Base-by-base conservation (phyloP, 2,329 filamentous ascomycete genomes). In the Ophiocordyceps camponoti-saundersi region DNA sequence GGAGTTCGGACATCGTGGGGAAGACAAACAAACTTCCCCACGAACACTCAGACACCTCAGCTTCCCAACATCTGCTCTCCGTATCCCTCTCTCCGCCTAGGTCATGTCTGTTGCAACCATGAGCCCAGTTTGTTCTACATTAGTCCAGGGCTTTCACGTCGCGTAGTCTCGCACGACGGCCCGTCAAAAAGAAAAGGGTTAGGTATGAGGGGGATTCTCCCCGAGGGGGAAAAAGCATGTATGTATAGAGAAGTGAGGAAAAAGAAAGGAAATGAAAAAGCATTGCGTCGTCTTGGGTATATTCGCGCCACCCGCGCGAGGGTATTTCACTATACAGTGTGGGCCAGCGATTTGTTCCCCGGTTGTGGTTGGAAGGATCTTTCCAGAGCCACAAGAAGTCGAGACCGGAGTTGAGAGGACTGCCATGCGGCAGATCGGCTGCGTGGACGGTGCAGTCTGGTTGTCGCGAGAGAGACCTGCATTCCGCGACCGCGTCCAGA, bases 261-360 rank as follows among this genome's bases (percentile, higher is more conserved):
- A 47, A 52, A 30, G 34, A 49, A 52, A 50, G 48, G 46, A 46
- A 44, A 44, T 29, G 40, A 20, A 26, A 43, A 49, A 51, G 45
- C 52, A 51, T 54, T 48, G 44, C 50, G 48, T 58, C 55, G 48
- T 55, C 44, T 50, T 46, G 39, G 55, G 52, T 56, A 55, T 57
- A 53, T 48, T 50, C 50, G 51, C 54, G 43, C 43, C 44, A 45
- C 44, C 42, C 42, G 46, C 43, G 39, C 29, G 32, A 42, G 30
- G 42, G 46, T 47, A 47, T 46, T 49, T 43, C 26, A 34, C 45
- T 42, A 10, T 30, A 39, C 36, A 45, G 22, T 42, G 42, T 40
- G 44, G 29, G 21, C 36, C 36, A 40, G 36, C 36, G 18, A 10
- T 11, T 40, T 40, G 36, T 8, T 40, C 18, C 36, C n/a, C 34